Evolutionary conservation across 2,329 filamentous ascomycete genomes (phyloP).

Genomic region (Alternaria viburni): DNA sequence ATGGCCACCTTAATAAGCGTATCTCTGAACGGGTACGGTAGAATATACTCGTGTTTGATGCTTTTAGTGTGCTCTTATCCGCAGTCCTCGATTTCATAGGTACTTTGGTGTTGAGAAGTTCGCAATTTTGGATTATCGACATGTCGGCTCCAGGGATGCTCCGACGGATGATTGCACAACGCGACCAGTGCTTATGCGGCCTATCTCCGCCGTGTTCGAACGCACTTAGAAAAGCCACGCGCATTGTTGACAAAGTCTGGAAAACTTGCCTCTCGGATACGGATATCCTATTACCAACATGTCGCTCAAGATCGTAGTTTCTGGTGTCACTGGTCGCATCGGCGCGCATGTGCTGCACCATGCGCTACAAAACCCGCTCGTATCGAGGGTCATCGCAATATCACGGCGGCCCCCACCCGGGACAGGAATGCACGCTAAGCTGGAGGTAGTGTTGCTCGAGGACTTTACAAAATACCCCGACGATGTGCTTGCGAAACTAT

Average conservation of each 20-base stretch:
- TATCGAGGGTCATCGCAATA: conserved; percentile 20
- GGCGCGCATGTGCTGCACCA: conserved; percentile 17
- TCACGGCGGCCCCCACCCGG: conserved; percentile 20
- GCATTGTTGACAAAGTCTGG: conserved; percentile 2
- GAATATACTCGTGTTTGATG: not conserved
- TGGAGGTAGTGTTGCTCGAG: conserved; percentile 21
- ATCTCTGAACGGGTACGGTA: not conserved
- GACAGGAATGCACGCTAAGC: conserved; percentile 4
- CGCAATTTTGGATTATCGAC: not conserved
- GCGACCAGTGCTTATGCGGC: conserved; percentile 16
- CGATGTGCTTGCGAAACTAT: conserved; percentile 19
- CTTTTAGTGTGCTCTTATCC: not conserved
- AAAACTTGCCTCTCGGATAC: not conserved
- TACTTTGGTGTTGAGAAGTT: not conserved
- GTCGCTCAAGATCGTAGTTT: conserved; percentile 15
- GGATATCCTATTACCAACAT: conserved; percentile 11
- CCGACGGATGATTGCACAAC: conserved; percentile 5
- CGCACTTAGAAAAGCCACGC: conserved; percentile 9
- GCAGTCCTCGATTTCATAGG: not conserved
- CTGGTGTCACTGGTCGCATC: conserved; percentile 20
- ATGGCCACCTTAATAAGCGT: not conserved
- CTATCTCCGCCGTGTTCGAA: conserved; percentile 27
- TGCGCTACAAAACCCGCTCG: conserved; percentile 12
- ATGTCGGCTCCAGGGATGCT: conserved; percentile 4
- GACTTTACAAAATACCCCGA: conserved; percentile 19